These are phyloP conservation scores for Tetraselmis striata DNA, from an alignment of 139 green algal genomes.

Conservation along the genomic window DNA sequence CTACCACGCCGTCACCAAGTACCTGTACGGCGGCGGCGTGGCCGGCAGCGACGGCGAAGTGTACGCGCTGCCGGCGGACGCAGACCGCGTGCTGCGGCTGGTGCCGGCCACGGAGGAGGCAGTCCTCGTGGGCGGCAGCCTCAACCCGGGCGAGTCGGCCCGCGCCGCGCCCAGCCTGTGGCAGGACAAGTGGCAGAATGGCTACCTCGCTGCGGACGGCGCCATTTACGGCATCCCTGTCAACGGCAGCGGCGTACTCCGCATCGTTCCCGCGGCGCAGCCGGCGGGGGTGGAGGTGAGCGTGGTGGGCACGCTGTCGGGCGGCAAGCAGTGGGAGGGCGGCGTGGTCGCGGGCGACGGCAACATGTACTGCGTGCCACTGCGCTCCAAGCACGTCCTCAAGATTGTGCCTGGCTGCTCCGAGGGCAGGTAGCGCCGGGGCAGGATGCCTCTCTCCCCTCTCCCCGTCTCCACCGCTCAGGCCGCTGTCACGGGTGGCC, in stretches of 20 bases:
- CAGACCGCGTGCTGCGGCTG: background rate
- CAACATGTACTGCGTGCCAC: conserved; percentile 13
- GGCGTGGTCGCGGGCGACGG: conserved; percentile 13
- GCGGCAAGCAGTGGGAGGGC: conserved; percentile 17
- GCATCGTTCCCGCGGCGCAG: background rate
- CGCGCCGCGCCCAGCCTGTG: background rate
- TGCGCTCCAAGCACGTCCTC: background rate
- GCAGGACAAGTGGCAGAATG: conserved; percentile 18
- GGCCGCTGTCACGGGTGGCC: no score
- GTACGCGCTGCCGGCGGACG: background rate
- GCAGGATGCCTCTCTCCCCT: no score
- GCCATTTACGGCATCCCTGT: conserved; percentile 18
- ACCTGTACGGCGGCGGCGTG: background rate
- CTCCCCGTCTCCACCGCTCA: no score
- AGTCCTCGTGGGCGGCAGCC: background rate
- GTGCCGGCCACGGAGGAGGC: background rate
- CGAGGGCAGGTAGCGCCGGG: no score
- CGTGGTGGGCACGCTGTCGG: background rate
- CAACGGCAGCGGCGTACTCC: conserved; percentile 14
- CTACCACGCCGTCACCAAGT: background rate
- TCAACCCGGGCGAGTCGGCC: background rate
- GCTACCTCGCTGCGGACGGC: conserved; percentile 15
- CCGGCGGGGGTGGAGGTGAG: background rate
- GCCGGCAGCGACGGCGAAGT: background rate
- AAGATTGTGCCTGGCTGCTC: background rate